Base-by-base conservation (phyloP, 2,329 filamentous ascomycete genomes). In the Talaromyces albobiverticillius region DNA sequence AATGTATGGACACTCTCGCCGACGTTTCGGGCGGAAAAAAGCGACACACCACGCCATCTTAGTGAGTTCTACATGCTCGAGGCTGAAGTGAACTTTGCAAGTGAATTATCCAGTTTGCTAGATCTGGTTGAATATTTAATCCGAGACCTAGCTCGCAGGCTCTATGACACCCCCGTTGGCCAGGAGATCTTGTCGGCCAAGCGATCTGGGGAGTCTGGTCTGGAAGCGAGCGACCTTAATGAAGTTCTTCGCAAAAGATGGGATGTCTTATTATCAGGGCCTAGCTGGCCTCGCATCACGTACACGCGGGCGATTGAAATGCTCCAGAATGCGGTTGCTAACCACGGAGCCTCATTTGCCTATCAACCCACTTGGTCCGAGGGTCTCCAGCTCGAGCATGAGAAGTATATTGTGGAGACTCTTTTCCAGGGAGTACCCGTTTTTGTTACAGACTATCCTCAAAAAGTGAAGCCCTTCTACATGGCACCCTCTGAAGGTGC, bases 31-130 rank as follows among this genome's bases (percentile, higher is more conserved):
- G 94, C 94, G 3, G 94, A 96, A 71, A 86, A 86, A 67, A 96
- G 91, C 71, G 92, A 97, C 66, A 97, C 94, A 0, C 86, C 91
- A 5, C 85, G 94, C 25, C 94, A 99, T 72, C 78, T 99, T 57
- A 96, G 90, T 75, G 94, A 99, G 67, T 97, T 99, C 66, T 97
- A 97, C 74, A 97, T 99, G 94, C 82, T 99, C 2, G 94, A 99
- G 72, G 92, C 87, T 14, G 94, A 99, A 71, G 78, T 92, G 68
- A 87, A 85, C 64, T 96, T 96, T 68, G 82, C 87, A 40, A 79
- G 88, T 45, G 76, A 84, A 59, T 78, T 96, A 60, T 75, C 81
- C 26, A 76, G 81, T 23, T 79, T 99, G 62, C 94, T 95, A 82
- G 78, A 86, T 54, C 71, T 93, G n/a, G 82, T 90, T 2, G 90